Evolutionary conservation across 495 filamentous ascomycete species (phyloP), one percentile per base, ranked within the genome.

Genomic region (Penicillium subrubescens): DNA sequence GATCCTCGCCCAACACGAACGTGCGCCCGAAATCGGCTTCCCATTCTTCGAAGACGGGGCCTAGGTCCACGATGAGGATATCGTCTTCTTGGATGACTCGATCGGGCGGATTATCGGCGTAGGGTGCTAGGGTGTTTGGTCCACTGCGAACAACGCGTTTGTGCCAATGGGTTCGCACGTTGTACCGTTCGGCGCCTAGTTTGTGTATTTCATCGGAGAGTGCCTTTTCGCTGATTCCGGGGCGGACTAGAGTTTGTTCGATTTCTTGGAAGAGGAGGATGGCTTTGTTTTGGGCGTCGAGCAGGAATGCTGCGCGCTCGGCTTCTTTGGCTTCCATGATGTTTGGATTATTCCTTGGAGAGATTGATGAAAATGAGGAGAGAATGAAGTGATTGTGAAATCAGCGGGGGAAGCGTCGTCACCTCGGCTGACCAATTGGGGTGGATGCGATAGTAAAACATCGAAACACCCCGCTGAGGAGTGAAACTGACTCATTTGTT

Each of bases 21-120:
- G 80, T 82, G 41, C 80, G 79, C 12, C 81, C 80, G 53, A 82
- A 81, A 60, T 85, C 82, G 14, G 82, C 82, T 61, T 85, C 82
- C 77, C 78, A 85, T 7, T 71, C 75, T 54, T 83, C 82, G 62
- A 84, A 84, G 8, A 85, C 82, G 1, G 82, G 81, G 0, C 82
- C 82, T 8, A 85, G 67, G 44, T 84, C 81, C 19, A 84, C 76
- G 43, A 81, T 77, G 0, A 85, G 69, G 57, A 84, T 83, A 56
- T 85, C 81, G 53, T 85, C 80, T 14, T 59, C 55, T 46, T 79
- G 62, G 52, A 85, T 80, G 33, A 79, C 68, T 5, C 82, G 81
- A 61, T 85, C 80, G 2, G 81, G 80, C 5, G 80, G 82, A 56
- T 82, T 83, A 5, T 80, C 82, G 8, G 71, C 60, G 39, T 81